Conservation (phyloP, 2,329 filamentous ascomycete species). For the Cordyceps militaris region DNA sequence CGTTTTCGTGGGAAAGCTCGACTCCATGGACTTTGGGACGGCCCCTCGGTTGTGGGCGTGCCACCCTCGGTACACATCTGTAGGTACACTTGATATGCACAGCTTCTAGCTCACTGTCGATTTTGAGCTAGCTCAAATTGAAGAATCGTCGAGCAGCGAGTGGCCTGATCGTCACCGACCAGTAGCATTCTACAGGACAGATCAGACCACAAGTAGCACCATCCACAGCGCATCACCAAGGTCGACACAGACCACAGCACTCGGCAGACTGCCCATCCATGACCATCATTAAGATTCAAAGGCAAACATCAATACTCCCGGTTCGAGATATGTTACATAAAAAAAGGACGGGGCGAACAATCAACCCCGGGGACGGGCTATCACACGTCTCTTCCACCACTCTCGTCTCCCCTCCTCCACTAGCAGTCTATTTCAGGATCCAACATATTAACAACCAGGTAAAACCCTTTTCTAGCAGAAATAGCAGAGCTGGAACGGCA, state of each 20-base stretch:
- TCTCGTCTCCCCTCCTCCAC: background rate
- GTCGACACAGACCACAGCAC: background rate
- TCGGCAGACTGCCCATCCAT: too few species aligned
- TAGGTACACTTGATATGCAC: too few species aligned
- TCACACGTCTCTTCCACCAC: background rate
- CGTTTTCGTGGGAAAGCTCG: background rate
- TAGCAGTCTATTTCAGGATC: conserved; percentile 3
- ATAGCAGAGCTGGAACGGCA: background rate
- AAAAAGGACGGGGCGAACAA: conserved; percentile 2
- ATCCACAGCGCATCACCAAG: background rate
- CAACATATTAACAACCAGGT: background rate
- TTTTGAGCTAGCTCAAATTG: too few species aligned
- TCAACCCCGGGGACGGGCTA: conserved; percentile 9
- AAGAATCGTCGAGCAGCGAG: background rate
- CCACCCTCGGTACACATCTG: background rate
- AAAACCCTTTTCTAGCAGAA: background rate
- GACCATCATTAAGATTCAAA: too few species aligned
- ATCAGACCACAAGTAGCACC: background rate
- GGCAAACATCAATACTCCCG: conserved; percentile 5
- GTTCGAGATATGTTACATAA: conserved; percentile 11
- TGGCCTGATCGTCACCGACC: background rate
- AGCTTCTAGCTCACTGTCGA: too few species aligned
- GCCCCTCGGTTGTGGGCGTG: background rate
- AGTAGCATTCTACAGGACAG: background rate
- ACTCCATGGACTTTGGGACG: background rate